phyloP scores from a whole-genome alignment of 768 basidiomycete genomes.

The Lactifluus subvellereus region DNA sequence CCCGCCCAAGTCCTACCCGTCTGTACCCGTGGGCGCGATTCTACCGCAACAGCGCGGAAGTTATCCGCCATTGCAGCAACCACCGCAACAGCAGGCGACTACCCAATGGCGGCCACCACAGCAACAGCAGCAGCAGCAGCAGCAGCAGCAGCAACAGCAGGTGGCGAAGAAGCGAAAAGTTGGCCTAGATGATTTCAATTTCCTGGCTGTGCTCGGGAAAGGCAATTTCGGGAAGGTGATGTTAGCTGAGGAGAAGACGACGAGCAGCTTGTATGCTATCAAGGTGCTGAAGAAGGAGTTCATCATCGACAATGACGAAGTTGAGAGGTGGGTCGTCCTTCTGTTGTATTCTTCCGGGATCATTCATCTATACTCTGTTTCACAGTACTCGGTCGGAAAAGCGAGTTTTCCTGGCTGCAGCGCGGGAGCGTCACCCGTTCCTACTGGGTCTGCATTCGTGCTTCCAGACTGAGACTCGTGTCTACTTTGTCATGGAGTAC shows the following conservation, averaged over 20 bases:
- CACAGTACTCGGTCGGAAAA: constrained; percentile 96
- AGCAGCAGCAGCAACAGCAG: constrained; percentile 36
- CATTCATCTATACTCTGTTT: neutral
- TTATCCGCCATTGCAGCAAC: constrained; percentile 7
- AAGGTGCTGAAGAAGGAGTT: constrained; percentile 99
- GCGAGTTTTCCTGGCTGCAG: constrained; percentile 96
- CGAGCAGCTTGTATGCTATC: constrained; percentile 89
- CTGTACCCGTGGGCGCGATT: neutral
- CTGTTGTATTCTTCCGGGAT: neutral
- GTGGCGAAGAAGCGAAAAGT: constrained; percentile 67
- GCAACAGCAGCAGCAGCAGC: constrained; percentile 33
- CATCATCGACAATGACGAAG: constrained; percentile 99
- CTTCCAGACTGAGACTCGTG: constrained; percentile 98
- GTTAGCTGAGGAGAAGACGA: constrained; percentile 97
- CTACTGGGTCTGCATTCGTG: constrained; percentile 94
- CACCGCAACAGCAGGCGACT: constrained; percentile 27
- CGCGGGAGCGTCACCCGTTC: constrained; percentile 95
- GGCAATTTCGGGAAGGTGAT: constrained; percentile 99
- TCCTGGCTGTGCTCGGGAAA: constrained; percentile 96
- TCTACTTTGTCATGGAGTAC: constrained; percentile 99
- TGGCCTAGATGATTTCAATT: constrained; percentile 97
- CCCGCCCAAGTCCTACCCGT: constrained; percentile 17
- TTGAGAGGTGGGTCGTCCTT: constrained; percentile 70
- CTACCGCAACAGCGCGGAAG: constrained; percentile 16
- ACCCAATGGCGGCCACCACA: constrained; percentile 32